phyloP scores from a whole-genome alignment of 495 filamentous ascomycete genomes.

The Hypoxylon intermedium region DNA sequence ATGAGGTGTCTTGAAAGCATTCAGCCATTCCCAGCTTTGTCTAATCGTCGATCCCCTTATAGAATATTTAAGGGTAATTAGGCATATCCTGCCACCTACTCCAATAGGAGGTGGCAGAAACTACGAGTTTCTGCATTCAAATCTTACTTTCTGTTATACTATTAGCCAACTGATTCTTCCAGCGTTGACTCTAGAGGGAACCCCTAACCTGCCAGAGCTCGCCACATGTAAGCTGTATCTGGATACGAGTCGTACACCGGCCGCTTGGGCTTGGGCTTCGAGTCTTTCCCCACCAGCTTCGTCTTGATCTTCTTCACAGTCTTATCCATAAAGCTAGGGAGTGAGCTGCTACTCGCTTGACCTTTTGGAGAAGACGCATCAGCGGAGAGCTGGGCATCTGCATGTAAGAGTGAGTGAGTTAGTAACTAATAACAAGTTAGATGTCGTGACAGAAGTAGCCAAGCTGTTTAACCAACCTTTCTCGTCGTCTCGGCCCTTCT shows the following conservation, averaged over 20 bases:
- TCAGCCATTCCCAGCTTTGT: too few relatives aligned
- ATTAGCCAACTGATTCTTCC: neutral
- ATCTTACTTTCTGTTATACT: slow-evolving; percentile 19
- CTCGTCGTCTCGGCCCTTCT: neutral
- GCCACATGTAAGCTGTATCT: slow-evolving; percentile 27
- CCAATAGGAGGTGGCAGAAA: neutral
- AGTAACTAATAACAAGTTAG: neutral
- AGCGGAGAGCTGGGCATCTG: slow-evolving; percentile 11
- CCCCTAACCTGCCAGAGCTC: slow-evolving; percentile 23
- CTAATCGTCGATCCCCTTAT: too few relatives aligned
- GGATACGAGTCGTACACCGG: slow-evolving; percentile 11
- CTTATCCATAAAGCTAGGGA: slow-evolving; percentile 21
- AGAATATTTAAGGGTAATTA: too few relatives aligned
- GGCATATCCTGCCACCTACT: too few relatives aligned
- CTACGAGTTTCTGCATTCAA: neutral
- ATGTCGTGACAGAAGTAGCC: neutral
- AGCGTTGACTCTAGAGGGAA: too few relatives aligned
- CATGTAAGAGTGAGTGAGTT: neutral
- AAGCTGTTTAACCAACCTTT: slow-evolving; percentile 4
- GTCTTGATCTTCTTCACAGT: slow-evolving; percentile 23
- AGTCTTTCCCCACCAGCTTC: slow-evolving; percentile 12
- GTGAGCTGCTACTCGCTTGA: slow-evolving; percentile 6
- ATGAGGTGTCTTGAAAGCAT: too few relatives aligned
- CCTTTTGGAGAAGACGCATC: slow-evolving; percentile 5
- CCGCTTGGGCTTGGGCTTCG: slow-evolving; percentile 5